Conservation (phyloP, 768 basidiomycete species). For the Hortiboletus flavorubellus region DNA sequence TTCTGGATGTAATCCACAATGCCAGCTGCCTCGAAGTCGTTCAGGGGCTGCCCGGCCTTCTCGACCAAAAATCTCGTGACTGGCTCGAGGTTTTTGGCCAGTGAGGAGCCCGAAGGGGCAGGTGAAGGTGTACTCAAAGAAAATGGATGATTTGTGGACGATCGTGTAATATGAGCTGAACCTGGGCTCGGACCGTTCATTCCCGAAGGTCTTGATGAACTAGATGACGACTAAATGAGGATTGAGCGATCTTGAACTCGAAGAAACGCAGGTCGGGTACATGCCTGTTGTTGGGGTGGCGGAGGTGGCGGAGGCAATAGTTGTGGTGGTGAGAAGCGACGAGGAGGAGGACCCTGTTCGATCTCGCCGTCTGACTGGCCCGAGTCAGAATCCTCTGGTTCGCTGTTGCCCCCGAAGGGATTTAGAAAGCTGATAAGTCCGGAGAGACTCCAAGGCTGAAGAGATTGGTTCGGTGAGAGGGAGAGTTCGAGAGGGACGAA, state of each 20-base stretch:
- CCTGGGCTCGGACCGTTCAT: constrained; percentile 14
- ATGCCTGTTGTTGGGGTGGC: constrained; percentile 26
- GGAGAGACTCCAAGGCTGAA: constrained; percentile 49
- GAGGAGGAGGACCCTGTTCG: constrained; percentile 25
- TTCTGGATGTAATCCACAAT: constrained; percentile 54
- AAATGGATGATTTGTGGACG: constrained; percentile 18
- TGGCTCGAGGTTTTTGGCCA: constrained; percentile 45
- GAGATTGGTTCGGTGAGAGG: constrained; percentile 11
- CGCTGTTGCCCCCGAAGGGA: constrained; percentile 35
- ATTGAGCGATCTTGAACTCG: constrained; percentile 22
- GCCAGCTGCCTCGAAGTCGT: constrained; percentile 50
- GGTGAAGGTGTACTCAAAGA: constrained; percentile 16
- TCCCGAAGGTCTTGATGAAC: constrained; percentile 14
- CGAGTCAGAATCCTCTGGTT: constrained; percentile 22
- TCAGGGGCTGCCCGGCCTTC: constrained; percentile 46
- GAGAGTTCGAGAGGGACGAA: neutral
- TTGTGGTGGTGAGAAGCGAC: constrained; percentile 23
- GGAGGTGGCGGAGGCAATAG: constrained; percentile 20
- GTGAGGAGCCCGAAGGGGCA: constrained; percentile 20
- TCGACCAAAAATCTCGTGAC: constrained; percentile 48
- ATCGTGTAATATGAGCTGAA: constrained; percentile 9
- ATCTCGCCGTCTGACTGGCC: constrained; percentile 26
- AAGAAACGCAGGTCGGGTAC: constrained; percentile 18
- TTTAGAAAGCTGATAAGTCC: constrained; percentile 51
- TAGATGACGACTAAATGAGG: constrained; percentile 23